Evolutionary conservation across 83 land plant genomes (phyloP), one percentile per base, ranked within the genome.

Genomic region (Picea abies): DNA sequence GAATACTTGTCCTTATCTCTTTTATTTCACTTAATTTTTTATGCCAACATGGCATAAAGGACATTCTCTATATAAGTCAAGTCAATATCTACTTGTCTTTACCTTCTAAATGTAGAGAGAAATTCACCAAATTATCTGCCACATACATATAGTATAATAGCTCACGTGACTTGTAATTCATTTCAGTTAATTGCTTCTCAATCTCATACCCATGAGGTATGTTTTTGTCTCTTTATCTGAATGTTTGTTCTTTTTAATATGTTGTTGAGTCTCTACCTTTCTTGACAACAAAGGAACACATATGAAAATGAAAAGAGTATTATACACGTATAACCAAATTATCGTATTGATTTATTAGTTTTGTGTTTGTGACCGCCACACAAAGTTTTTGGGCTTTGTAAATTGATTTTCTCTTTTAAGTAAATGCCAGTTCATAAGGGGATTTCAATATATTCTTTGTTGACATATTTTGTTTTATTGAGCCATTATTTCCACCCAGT

Each of bases 171-270:
- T 79, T 97, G 99, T 84, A 90, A 90, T 83, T 79, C 90, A 64
- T 88, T 94, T 80, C 86, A 93, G 22, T 87, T 96, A 56, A 3
- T 25, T 85, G 94, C 93, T 39, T 91, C 92, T 77, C 83, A 87
- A 78, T 92, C 96, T 14, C 93, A 92, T 19, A 95, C 96, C 23
- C 94, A 97, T 92, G 98, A 97, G 94, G 98, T 94, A 91, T 82
- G 82, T 35, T 61, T 60, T 60, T 25, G 15, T 22, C 6, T 3
- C 11, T 49, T 39, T 60, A 17, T 78, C 83, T 78, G 44, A 26
- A 72, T 4, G 26, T 76, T 56, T 32, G 26, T 58, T 81, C 60
- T 10, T 22, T 52, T 62, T 76, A 1, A 7, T 76, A 22, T 70
- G 10, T n/a, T 76, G 2, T 52, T 2, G 61, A 23, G 23, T 76